Evolutionary conservation across 2,329 filamentous ascomycete species (phyloP), one percentile per base, ranked within the genome.

Genomic region (Aspergillus alliaceus): DNA sequence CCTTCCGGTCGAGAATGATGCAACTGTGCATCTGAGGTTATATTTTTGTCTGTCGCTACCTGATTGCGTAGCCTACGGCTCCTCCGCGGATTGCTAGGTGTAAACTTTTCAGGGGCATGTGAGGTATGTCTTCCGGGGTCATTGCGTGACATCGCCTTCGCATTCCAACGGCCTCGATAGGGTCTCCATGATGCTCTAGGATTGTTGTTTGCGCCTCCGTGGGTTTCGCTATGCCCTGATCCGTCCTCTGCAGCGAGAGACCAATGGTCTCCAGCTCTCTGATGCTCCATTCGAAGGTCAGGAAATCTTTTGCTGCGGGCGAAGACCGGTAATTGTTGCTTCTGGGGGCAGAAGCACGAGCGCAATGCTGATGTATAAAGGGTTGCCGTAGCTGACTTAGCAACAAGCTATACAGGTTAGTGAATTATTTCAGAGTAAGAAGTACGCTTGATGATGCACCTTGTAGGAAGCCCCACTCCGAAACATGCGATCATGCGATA

Each of bases 111-210:
- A n/a, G 54, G 32, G 18, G 31, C 24, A 20, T 47, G 15, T 4
- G 46, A 22, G 15, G 34, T 15, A 22, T 18, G 8, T n/a, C 14
- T 57, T 37, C 24, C 27, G n/a, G 50, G 25, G 29, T 52, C 42
- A 11, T 53, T 46, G 12, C 49, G 44, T 40, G 50, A 37, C 9
- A 53, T 40, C n/a, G 50, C 46, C 20, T 61, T 64, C 7, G 57
- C 46, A 29, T 54, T 58, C 64, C 64, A 65, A 29, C 64, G 64
- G 47, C 55, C 59, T 32, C 47, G 52, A 44, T 63, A 63, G 2
- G 64, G 64, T 31, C 62, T 60, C 64, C 64, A 67, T 37, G 55
- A 55, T 14, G 51, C 34, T 15, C 32, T 60, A 1, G 37, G 27
- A 34, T 57, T 46, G 22, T 51, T 29, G 37, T 37, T 24, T 29